Conservation (phyloP, 441 rosid species). For the Biscutella laevigata region DNA sequence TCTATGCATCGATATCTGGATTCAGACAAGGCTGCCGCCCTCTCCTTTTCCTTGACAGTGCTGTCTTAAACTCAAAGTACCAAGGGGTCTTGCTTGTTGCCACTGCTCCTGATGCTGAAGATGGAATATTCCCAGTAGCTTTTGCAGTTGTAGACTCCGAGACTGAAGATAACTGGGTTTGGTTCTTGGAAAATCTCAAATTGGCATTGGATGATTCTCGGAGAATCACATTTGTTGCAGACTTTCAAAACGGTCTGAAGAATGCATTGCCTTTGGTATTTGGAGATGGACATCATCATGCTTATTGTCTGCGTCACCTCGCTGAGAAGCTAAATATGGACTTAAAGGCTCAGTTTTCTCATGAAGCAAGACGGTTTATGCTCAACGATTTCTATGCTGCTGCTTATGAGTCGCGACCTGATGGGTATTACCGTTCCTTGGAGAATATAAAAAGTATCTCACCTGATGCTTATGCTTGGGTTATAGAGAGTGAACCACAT, state of each 20-base stretch:
- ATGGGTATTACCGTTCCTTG: constrained; percentile 38
- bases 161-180: constrained; percentile 61
- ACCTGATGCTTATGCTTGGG: constrained; percentile 60
- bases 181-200: constrained; percentile 55
- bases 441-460: constrained; percentile 58
- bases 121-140: constrained; percentile 59
- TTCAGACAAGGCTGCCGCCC: constrained; percentile 67
- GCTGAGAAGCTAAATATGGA: constrained; percentile 52
- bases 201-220: constrained; percentile 35
- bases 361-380: constrained; percentile 59
- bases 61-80: constrained; percentile 52
- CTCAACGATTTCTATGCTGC: constrained; percentile 55
- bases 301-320: constrained; percentile 59
- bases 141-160: constrained; percentile 66
- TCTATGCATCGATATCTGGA: constrained; percentile 58
- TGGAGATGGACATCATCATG: constrained; percentile 43
- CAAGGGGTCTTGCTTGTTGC: constrained; percentile 55
- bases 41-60: constrained; percentile 52
- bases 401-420: constrained; percentile 42
- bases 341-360: constrained; percentile 55
- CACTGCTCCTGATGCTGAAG: constrained; percentile 59
- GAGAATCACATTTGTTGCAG: constrained; percentile 59
- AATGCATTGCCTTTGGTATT: constrained; percentile 44
- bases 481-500: constrained; percentile 57
- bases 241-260: constrained; percentile 52